Evolutionary conservation across 2,329 filamentous ascomycete genomes (phyloP).

Genomic region (Dissoconium aciculare): DNA sequence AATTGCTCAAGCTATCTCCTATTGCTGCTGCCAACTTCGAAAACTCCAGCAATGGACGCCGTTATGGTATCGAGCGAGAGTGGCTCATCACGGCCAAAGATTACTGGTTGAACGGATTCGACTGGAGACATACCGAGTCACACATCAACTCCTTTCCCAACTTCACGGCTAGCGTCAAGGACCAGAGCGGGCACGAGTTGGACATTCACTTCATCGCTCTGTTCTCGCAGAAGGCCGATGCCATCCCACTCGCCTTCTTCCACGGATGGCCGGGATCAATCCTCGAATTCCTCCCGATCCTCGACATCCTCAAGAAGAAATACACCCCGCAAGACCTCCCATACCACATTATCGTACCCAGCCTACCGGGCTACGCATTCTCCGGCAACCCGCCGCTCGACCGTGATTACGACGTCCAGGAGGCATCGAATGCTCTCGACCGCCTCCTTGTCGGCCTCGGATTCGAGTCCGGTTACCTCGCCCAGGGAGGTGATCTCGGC

Average conservation of each 20-base stretch:
- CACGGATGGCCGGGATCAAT: constrained; percentile 28
- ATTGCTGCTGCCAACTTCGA: constrained; percentile 37
- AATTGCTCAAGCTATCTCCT: constrained; percentile 34
- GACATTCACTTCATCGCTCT: constrained; percentile 40
- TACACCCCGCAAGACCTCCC: constrained; percentile 37
- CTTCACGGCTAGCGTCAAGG: constrained; percentile 31
- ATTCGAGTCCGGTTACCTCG: constrained; percentile 35
- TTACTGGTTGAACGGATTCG: constrained; percentile 22
- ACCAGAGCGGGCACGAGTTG: constrained; percentile 24
- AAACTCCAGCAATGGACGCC: constrained; percentile 22
- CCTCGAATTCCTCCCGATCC: constrained; percentile 22
- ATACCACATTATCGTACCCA: constrained; percentile 42
- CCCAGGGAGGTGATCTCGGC: constrained; percentile 42
- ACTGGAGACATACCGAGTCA: constrained; percentile 29
- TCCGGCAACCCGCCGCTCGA: constrained; percentile 33
- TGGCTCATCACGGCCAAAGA: constrained; percentile 32
- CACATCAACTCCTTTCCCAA: constrained; percentile 38
- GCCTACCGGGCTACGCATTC: constrained; percentile 38
- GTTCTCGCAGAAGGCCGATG: constrained; percentile 35
- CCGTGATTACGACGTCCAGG: constrained; percentile 28
- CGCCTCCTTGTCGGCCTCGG: constrained; percentile 37
- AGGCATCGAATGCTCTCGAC: constrained; percentile 33
- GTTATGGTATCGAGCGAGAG: constrained; percentile 32
- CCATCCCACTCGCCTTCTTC: constrained; percentile 23
- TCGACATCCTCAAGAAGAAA: constrained; percentile 23